These are phyloP conservation scores for Paraconiothyrium brasiliense DNA, from an alignment of 2,329 filamentous ascomycete species.

Conservation along the genomic window DNA sequence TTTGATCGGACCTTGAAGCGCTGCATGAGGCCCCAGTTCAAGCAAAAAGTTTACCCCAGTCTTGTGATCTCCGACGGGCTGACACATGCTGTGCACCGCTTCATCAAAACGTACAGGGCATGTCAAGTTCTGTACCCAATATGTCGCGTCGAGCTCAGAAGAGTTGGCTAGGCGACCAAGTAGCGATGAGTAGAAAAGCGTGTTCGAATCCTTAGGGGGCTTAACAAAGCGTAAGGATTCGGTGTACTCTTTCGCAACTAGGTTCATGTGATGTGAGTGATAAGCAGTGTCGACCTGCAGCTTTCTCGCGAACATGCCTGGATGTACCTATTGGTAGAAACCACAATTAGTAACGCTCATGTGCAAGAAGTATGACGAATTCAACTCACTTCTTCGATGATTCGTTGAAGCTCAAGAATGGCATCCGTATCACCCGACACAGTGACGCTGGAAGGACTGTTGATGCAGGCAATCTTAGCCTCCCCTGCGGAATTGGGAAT, in stretches of 20 bases:
- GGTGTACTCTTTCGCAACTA: slow-evolving; percentile 34
- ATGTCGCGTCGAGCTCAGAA: slow-evolving; percentile 27
- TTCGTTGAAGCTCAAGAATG: slow-evolving; percentile 45
- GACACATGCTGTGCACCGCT: slow-evolving; percentile 27
- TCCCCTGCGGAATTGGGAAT: slow-evolving; percentile 19
- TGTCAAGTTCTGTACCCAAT: slow-evolving; percentile 40
- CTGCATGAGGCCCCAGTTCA: slow-evolving; percentile 37
- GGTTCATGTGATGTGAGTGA: slow-evolving; percentile 47
- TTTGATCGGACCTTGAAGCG: slow-evolving; percentile 36
- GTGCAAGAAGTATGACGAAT: background rate
- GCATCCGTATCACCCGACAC: slow-evolving; percentile 56
- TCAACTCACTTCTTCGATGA: slow-evolving; percentile 44
- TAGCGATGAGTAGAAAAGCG: slow-evolving; percentile 31
- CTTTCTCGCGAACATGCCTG: slow-evolving; percentile 49
- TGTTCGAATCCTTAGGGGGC: slow-evolving; percentile 26
- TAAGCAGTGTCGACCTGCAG: slow-evolving; percentile 58
- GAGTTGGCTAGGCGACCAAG: slow-evolving; percentile 22
- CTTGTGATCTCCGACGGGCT: slow-evolving; percentile 20
- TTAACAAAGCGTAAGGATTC: slow-evolving; percentile 33
- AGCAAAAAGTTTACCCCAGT: slow-evolving; percentile 30
- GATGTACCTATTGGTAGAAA: slow-evolving; percentile 1
- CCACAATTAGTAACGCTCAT: background rate
- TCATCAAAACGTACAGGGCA: slow-evolving; percentile 29
- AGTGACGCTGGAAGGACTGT: slow-evolving; percentile 55
- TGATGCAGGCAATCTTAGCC: slow-evolving; percentile 43